Conservation (phyloP, 2,329 filamentous ascomycete species). For the Lachnellula suecica region DNA sequence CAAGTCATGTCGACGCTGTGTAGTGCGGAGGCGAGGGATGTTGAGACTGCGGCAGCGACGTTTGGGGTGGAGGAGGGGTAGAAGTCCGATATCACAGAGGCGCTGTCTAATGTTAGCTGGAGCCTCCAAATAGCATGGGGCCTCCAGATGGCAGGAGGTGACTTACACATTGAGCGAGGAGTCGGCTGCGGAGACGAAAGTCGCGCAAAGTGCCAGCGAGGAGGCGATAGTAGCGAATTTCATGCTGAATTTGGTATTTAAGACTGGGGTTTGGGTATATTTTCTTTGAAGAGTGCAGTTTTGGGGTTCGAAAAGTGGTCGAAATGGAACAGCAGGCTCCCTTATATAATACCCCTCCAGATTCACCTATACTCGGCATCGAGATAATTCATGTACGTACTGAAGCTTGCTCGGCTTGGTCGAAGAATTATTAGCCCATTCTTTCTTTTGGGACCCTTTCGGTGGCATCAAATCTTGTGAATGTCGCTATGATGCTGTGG, state of each 20-base stretch:
- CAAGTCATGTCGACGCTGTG: slow-evolving; percentile 16
- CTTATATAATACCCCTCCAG: too few relatives aligned
- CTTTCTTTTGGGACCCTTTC: too few relatives aligned
- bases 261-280: too few relatives aligned
- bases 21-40: slow-evolving; percentile 21
- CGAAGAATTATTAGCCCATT: too few relatives aligned
- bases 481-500: too few relatives aligned
- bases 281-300: too few relatives aligned
- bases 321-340: too few relatives aligned
- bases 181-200: slow-evolving; percentile 7
- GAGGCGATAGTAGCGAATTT: slow-evolving; percentile 10
- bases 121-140: too few relatives aligned
- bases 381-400: too few relatives aligned
- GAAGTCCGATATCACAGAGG: slow-evolving; percentile 20
- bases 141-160: neutral
- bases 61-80: slow-evolving; percentile 16
- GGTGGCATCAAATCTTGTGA: too few relatives aligned
- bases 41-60: slow-evolving; percentile 18
- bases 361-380: too few relatives aligned
- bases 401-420: too few relatives aligned
- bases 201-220: slow-evolving; percentile 10
- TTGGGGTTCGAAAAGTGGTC: neutral
- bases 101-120: slow-evolving; percentile 5
- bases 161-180: slow-evolving; percentile 22
- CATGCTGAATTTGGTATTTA: slow-evolving; percentile 7